Base-by-base conservation (phyloP, 1,139 yeast genomes). In the Blastobotrys aristatus region DNA sequence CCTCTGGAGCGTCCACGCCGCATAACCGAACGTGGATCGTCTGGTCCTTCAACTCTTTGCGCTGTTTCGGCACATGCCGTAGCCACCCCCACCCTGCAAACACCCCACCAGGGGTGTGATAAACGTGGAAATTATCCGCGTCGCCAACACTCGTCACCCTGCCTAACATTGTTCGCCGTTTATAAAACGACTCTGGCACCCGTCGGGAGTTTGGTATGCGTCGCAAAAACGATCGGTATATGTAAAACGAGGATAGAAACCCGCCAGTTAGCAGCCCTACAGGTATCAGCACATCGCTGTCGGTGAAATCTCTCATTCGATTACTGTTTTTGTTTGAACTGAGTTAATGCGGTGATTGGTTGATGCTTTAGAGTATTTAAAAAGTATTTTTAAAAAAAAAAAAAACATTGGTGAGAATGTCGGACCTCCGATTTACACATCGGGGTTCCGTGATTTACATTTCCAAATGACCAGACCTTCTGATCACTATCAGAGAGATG, bases 1-100 rank as follows among this genome's bases (percentile, higher is more conserved):
- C 70, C 63, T 92, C 99, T 1, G 99, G 99, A 0, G 99, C 98
- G 71, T 92, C 99, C n/a, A 92, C 82, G 0, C 97, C 99, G 65
- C 95, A 85, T 29, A 92, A 67, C 43, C 99, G 72, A 13, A 94
- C 78, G 67, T 77, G 74, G 58, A 75, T 48, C 61, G 70, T 67
- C 43, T 60, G 58, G 31, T 40, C 39, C 5, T 44, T 38, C 4
- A 41, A 26, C 26, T 60, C 59, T 20, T 69, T 55, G 22, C 63
- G 65, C 53, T 72, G 72, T 4, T 59, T 60, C 0, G 88, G 88
- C 1, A 70, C 63, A 8, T 60, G 53, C 36, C 97, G 69, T 17
- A 87, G 61, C 96, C 96, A 88, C 10, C 95, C 92, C 98, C 98
- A 92, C 0, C 99, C 99, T 3, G 82, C 77, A 1, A 82, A 59